These are phyloP conservation scores for Sporobolomyces pararoseus DNA, from an alignment of 768 basidiomycete species.

Conservation along the genomic window DNA sequence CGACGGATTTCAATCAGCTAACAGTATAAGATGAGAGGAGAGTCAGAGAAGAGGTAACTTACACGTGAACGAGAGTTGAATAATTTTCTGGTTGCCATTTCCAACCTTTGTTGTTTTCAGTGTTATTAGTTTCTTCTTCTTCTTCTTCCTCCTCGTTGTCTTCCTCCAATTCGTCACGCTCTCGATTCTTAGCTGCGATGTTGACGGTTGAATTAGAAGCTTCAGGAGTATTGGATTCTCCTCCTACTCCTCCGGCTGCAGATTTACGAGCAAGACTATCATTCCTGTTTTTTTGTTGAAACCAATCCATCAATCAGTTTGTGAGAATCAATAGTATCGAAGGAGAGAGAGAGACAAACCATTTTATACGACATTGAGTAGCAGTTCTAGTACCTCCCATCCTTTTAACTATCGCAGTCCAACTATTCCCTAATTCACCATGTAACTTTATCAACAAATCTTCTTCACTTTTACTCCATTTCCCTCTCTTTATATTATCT, in stretches of 20 bases:
- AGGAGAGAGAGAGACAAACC: constrained; percentile 22
- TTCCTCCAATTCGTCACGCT: no score
- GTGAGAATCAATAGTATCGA: no score
- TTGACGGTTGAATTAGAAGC: background rate
- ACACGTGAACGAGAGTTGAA: constrained; percentile 26
- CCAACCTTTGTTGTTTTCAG: background rate
- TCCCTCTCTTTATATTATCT: background rate
- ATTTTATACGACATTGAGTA: constrained; percentile 36
- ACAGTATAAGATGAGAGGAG: background rate
- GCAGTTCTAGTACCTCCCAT: constrained; percentile 20
- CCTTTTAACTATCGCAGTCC: constrained; percentile 1
- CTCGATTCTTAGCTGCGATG: background rate
- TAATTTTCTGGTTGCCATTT: constrained; percentile 1
- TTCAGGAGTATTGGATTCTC: background rate
- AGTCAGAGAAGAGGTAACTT: background rate
- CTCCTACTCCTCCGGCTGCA: background rate
- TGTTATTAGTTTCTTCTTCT: background rate
- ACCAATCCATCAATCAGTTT: background rate
- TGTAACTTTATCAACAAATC: constrained; percentile 8
- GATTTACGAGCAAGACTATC: constrained; percentile 5
- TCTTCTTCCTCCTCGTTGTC: background rate
- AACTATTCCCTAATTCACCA: constrained; percentile 12
- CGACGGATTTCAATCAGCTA: no score
- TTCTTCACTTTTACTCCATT: constrained; percentile 24
- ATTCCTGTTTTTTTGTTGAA: background rate